phyloP scores from a whole-genome alignment of 345 rosid genomes.

The Mercurialis annua region DNA sequence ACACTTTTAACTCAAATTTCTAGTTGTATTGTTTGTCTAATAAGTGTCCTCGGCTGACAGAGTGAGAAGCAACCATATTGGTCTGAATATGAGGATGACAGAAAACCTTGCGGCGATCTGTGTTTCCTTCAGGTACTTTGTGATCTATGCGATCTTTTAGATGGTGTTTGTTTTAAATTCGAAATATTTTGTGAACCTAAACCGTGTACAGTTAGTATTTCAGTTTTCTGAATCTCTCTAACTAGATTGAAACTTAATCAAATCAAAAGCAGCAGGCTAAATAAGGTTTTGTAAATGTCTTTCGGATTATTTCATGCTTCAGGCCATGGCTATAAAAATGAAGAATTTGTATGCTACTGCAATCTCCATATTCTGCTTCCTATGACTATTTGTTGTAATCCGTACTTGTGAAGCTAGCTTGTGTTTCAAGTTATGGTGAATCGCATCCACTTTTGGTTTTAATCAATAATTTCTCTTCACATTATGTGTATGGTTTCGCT shows the following conservation, averaged over 20 bases:
- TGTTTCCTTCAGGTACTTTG: slow-evolving; percentile 70
- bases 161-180: background rate
- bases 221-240: background rate
- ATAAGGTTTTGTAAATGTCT: background rate
- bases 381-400: background rate
- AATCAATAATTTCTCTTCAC: background rate
- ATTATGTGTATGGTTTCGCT: background rate
- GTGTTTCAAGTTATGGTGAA: background rate
- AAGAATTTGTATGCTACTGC: slow-evolving; percentile 4
- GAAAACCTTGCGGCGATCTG: slow-evolving; percentile 80
- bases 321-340: background rate
- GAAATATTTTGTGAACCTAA: background rate
- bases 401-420: slow-evolving; percentile 4
- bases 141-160: background rate
- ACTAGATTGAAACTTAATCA: background rate
- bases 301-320: background rate
- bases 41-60: slow-evolving; percentile 46
- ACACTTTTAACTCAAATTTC: slow-evolving; percentile 1
- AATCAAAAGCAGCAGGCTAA: background rate
- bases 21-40: slow-evolving; percentile 23
- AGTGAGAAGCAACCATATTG: slow-evolving; percentile 78
- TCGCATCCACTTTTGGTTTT: background rate
- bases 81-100: slow-evolving; percentile 77
- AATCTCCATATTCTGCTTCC: background rate
- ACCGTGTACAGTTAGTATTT: background rate